These are phyloP conservation scores for Pseudogymnoascus sp. DNA, from an alignment of 2,329 filamentous ascomycete genomes.

Conservation along the genomic window DNA sequence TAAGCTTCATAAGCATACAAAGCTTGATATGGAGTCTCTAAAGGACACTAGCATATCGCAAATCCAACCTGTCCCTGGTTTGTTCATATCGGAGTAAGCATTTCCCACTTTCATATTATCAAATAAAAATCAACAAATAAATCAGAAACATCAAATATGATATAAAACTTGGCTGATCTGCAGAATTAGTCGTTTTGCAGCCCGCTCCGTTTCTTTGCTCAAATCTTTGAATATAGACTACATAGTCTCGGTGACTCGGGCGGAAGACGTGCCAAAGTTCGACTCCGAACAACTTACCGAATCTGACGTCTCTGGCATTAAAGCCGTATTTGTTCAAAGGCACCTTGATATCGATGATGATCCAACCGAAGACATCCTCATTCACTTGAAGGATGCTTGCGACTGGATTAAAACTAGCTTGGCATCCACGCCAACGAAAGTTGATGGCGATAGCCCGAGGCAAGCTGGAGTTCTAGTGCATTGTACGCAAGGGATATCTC, in stretches of 20 bases:
- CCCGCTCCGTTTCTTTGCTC: conserved; percentile 9
- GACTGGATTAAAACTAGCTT: conserved; percentile 18
- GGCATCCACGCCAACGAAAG: background rate
- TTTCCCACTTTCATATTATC: background rate
- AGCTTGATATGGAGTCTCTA: background rate
- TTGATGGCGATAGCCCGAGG: background rate
- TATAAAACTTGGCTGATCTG: background rate
- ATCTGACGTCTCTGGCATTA: background rate
- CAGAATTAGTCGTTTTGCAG: conserved; percentile 10
- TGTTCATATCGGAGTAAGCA: background rate
- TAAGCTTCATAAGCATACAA: background rate
- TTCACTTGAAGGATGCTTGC: conserved; percentile 15
- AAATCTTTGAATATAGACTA: background rate
- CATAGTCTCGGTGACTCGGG: conserved; percentile 10
- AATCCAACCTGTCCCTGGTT: background rate
- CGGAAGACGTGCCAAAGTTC: conserved; percentile 10
- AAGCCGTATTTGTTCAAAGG: conserved; percentile 6
- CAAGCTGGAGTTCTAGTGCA: conserved; percentile 17
- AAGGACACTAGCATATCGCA: background rate
- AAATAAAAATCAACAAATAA: background rate
- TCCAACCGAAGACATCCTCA: conserved; percentile 17
- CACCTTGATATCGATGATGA: conserved; percentile 20
- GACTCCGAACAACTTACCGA: background rate
- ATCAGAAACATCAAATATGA: background rate
- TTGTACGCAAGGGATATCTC: conserved; percentile 21